Conservation (phyloP, 1,284 basidiomycete genomes). For the Takashimella koratensis region DNA sequence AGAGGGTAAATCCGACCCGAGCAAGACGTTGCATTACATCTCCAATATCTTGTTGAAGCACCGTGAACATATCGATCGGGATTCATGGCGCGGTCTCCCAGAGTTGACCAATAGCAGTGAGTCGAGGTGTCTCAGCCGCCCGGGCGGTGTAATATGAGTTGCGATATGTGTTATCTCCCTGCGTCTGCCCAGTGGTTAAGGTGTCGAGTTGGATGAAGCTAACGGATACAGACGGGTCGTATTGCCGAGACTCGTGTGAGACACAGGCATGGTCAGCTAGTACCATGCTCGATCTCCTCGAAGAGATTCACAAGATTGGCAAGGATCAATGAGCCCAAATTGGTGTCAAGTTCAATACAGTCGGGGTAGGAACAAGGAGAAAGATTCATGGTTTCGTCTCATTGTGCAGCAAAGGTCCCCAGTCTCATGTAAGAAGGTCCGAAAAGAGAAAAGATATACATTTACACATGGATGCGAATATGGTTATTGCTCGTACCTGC, state of each 20-base stretch:
- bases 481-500: too few relatives aligned
- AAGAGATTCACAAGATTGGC: constrained; percentile 59
- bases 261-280: constrained; percentile 93
- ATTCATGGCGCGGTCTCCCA: constrained; percentile 86
- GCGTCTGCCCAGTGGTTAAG: neutral
- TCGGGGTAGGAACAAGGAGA: neutral
- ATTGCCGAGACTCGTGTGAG: constrained; percentile 79
- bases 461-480: too few relatives aligned
- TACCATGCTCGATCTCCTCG: constrained; percentile 79
- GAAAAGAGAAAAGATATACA: too few relatives aligned
- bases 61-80: constrained; percentile 67
- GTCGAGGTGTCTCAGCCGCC: constrained; percentile 6
- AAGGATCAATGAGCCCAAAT: too few relatives aligned
- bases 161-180: too few relatives aligned
- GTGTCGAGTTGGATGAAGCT: too few relatives aligned
- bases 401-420: too few relatives aligned
- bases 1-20: constrained; percentile 59
- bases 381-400: too few relatives aligned
- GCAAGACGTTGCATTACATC: constrained; percentile 71
- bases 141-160: too few relatives aligned
- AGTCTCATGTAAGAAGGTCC: too few relatives aligned
- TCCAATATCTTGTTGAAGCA: constrained; percentile 66
- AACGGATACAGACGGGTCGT: constrained; percentile 64
- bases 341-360: too few relatives aligned
- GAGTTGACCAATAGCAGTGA: constrained; percentile 75